Conservation (phyloP, 2,329 filamentous ascomycete genomes). For the Trichoderma sp. region DNA sequence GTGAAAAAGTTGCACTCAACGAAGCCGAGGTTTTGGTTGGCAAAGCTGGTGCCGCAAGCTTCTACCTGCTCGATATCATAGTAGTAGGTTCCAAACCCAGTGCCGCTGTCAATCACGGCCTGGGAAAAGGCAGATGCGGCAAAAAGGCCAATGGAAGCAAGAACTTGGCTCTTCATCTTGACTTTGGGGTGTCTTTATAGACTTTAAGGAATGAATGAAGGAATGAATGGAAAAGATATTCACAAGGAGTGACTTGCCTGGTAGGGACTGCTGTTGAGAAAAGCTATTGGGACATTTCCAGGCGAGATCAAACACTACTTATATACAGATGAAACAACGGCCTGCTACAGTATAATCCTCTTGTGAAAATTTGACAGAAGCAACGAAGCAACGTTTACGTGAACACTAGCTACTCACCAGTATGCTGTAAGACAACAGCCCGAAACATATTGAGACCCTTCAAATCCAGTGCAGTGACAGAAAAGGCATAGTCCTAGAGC, state of each 20-base stretch:
- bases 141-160: conserved; percentile 2
- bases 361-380: neutral
- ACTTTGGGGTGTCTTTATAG: neutral
- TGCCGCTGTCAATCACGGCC: conserved; percentile 14
- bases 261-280: neutral
- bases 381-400: neutral
- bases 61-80: conserved; percentile 17
- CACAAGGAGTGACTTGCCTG: neutral
- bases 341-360: neutral
- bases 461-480: neutral
- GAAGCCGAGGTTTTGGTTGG: conserved; percentile 7
- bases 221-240: too few relatives aligned
- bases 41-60: conserved; percentile 7
- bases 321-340: neutral
- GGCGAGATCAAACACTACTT: neutral
- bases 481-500: neutral
- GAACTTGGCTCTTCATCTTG: conserved; percentile 1
- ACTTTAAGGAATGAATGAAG: neutral
- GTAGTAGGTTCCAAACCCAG: conserved; percentile 22
- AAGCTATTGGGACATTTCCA: neutral
- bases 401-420: neutral
- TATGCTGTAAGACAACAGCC: neutral
- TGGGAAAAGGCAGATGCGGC: neutral
- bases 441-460: neutral
- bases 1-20: conserved; percentile 17